phyloP scores from a whole-genome alignment of 2,329 filamentous ascomycete species.

The Fusarium marasasianum region DNA sequence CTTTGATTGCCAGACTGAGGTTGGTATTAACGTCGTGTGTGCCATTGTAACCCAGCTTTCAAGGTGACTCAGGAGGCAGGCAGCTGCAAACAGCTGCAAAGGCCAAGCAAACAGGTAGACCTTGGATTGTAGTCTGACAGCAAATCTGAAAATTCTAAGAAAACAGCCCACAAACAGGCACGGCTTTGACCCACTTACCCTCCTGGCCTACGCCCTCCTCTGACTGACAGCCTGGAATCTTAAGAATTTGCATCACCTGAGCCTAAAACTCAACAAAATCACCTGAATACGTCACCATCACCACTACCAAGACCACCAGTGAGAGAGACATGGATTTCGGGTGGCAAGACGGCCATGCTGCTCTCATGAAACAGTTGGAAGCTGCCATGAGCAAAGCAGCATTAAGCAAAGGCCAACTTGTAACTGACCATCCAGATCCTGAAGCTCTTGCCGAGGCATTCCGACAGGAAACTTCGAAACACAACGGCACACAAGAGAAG shows the following conservation, averaged over 20 bases:
- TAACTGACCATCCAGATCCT: slow-evolving; percentile 1
- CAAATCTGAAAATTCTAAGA: neutral
- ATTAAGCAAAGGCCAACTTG: slow-evolving; percentile 3
- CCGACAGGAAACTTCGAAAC: neutral
- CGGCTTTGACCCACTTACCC: neutral
- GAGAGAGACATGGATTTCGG: slow-evolving; percentile 2
- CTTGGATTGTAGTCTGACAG: too few relatives aligned
- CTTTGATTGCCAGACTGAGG: too few relatives aligned
- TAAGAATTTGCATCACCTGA: neutral
- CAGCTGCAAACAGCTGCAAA: neutral
- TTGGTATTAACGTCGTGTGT: neutral
- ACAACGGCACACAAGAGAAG: neutral
- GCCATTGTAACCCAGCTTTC: too few relatives aligned
- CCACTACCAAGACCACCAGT: neutral
- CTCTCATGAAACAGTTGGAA: neutral
- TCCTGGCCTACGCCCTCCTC: neutral
- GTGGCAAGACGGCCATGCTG: neutral
- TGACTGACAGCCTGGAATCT: neutral
- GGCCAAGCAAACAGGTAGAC: neutral
- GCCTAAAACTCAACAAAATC: neutral
- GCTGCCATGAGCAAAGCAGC: neutral
- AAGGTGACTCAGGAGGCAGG: neutral
- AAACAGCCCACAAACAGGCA: too few relatives aligned
- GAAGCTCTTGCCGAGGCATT: neutral
- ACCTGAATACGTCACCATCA: neutral